phyloP scores from a whole-genome alignment of 83 land plant genomes.

The Thuja plicata region DNA sequence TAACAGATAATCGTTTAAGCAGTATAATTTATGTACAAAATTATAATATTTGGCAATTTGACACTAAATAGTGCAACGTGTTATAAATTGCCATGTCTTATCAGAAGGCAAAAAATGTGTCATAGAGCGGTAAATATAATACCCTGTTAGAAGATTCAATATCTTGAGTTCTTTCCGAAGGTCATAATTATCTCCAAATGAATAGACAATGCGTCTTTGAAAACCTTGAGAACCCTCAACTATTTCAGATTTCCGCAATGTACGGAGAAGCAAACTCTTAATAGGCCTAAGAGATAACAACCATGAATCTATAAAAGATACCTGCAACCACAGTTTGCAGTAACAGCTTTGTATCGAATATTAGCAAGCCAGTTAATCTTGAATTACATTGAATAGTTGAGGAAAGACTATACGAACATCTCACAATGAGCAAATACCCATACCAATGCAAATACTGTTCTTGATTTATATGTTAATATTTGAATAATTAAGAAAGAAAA shows the following conservation, averaged over 20 bases:
- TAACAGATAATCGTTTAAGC: neutral
- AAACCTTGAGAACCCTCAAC: conserved; percentile 16
- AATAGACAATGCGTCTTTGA: conserved; percentile 46
- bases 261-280: conserved; percentile 42
- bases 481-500: neutral
- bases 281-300: conserved; percentile 42
- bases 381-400: neutral
- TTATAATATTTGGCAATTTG: neutral
- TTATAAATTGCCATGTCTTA: neutral
- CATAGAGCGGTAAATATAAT: conserved; percentile 3
- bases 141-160: conserved; percentile 80
- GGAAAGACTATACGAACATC: neutral
- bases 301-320: conserved; percentile 71
- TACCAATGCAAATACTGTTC: neutral
- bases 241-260: conserved; percentile 45
- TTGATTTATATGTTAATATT: neutral
- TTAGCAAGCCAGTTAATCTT: neutral
- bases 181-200: conserved; percentile 72
- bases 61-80: too few species aligned
- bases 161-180: conserved; percentile 65
- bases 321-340: conserved; percentile 25
- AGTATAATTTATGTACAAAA: neutral
- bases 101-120: neutral
- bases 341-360: neutral
- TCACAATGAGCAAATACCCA: neutral